Evolutionary conservation across 1,139 yeast species (phyloP), one percentile per base, ranked within the genome.

Genomic region (Arxiozyma bovina): DNA sequence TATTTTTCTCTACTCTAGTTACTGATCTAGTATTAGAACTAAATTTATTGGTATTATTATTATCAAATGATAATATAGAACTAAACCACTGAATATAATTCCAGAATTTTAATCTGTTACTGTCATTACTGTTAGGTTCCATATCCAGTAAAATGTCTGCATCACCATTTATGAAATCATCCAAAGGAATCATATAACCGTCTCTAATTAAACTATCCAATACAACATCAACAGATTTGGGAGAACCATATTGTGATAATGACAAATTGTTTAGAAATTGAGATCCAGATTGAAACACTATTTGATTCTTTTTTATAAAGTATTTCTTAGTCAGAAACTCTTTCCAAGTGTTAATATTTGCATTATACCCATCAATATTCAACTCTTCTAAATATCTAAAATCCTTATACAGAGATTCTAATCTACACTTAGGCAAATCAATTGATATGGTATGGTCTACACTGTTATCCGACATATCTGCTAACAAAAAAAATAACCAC

Each of bases 321-420:
- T 57, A 54, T 15, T 54, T 53, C 12, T 51, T 44, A 8, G 49
- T 48, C 17, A 77, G 59, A 12, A 68, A 67, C 11, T 58, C 56
- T 47, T 66, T 71, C 93, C 93, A 85, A 0, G 86, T 82, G 5
- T 70, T 68, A 21, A 85, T 62, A 63, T 85, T 85, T 17, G 91
- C 91, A 48, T 75, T 79, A 58, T 75, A 85, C 0, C 93, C 93
- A 54, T 85, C 91, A 1, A 81, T 80, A 64, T 85, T 85, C 42
- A 77, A 64, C 23, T 77, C 78, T 59, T 75, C 73, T 50, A 81
- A 71, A 20, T 72, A 73, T 41, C 73, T 68, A 64, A 83, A 85
- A 65, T 85, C 81, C 4, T 84, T 80, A 63, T 82, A 85, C 9
- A 85, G 73, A 0, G 90, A 85, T 21, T 73, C 73, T 42, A 84